Percentiles rank a stretch among this genome's conserved stretches.
Conservation (phyloP, 306 rosid genomes). For the Medicago lupulina region DNA sequence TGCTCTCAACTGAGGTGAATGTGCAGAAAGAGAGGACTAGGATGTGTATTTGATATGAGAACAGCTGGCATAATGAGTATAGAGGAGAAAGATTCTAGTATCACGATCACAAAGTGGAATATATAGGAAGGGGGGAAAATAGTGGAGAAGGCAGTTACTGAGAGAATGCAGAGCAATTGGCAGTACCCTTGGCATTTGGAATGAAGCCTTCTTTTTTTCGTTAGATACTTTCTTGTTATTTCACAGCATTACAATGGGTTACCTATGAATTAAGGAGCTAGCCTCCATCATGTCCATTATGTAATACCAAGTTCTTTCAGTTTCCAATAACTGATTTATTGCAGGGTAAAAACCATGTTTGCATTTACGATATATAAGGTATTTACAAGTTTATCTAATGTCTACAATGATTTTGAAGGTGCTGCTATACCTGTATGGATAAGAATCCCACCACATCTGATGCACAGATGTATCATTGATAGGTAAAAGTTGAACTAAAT, state of each 20-base stretch:
- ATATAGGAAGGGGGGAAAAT: too few relatives aligned
- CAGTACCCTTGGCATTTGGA: too few relatives aligned
- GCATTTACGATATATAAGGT: slow-evolving; percentile 4
- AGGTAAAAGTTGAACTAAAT: slow-evolving; percentile 94
- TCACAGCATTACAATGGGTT: slow-evolving; percentile 1
- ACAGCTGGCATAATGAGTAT: too few relatives aligned
- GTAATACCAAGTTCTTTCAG: slow-evolving; percentile 14
- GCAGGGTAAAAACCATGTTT: slow-evolving; percentile 23
- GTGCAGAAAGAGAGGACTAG: too few relatives aligned
- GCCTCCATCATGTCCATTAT: slow-evolving; percentile 9
- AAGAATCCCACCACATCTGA: slow-evolving; percentile 99
- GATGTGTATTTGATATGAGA: too few relatives aligned
- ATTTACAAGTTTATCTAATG: not conserved
- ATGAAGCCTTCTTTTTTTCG: too few relatives aligned
- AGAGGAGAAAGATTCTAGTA: too few relatives aligned
- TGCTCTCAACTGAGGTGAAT: too few relatives aligned
- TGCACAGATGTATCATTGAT: slow-evolving; percentile 96
- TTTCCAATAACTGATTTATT: slow-evolving; percentile 15
- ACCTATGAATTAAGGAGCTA: slow-evolving; percentile 7
- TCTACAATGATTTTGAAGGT: slow-evolving; percentile 17
- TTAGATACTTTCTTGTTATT: not conserved
- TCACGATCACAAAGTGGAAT: too few relatives aligned
- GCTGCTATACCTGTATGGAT: slow-evolving; percentile 85
- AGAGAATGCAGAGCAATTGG: too few relatives aligned
- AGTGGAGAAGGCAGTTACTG: too few relatives aligned